Evolutionary conservation across 371 early-diverging fungal species (phyloP), one percentile per base, ranked within the genome.

Genomic region (Rhizomucor pusillus): DNA sequence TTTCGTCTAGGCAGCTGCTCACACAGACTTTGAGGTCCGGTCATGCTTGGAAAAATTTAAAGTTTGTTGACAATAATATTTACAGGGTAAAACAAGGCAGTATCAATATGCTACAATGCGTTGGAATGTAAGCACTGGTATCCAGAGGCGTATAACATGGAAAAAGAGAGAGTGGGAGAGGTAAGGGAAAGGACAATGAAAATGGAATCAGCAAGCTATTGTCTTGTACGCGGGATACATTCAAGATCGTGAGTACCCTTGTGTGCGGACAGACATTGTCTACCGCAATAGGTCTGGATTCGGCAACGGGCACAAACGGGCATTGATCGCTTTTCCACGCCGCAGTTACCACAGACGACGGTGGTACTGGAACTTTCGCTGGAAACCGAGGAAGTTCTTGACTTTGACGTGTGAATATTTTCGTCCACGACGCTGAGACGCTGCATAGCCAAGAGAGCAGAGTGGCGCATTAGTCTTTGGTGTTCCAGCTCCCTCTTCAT

Each of bases 271-370:
- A 75, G 60, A 50, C 75, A 75, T 1, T 50, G 56, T 20, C 63
- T 25, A 25, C 65, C 61, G 50, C 77, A 76, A 37, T 76, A 76
- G 10, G 44, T 57, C 25, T 57, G 65, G 1, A 63, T 52, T 55
- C 71, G 66, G 40, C 77, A 76, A 43, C 50, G 57, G 1, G 77
- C 68, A 39, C 77, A 76, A 0, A 76, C 73, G 1, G 77, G 77
- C 73, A 76, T 76, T 20, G 60, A 58, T 12, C 60, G 57, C 24
- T 73, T 73, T 52, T 76, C 77, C 1, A 53, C 50, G 6, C 71
- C 71, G 41, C 77, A 76, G n/a, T 65, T 63, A 36, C 67, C 60
- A 44, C 77, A 76, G 7, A 29, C 29, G 12, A 57, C 18, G 5
- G 52, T 33, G 43, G 50, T 47, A 48, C 23, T 34, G 29, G 56